Evolutionary conservation across 257 asterid genomes (phyloP).

Genomic region (Plantago major): DNA sequence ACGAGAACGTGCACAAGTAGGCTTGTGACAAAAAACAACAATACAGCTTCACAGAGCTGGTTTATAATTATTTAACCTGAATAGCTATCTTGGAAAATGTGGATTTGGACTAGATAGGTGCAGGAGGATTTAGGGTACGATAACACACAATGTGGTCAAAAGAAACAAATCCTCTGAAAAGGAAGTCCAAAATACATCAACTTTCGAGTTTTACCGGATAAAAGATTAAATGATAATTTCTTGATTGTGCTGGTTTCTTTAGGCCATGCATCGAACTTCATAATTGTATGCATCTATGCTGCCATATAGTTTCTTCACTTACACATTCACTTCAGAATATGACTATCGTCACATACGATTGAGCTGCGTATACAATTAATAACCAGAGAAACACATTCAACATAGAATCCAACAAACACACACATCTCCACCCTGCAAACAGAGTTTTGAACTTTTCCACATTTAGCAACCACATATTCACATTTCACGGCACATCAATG

Average conservation of each 20-base stretch:
- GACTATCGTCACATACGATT: neutral
- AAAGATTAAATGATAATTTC: neutral
- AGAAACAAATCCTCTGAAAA: neutral
- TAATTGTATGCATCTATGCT: neutral
- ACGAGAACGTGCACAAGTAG: neutral
- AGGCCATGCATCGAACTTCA: neutral
- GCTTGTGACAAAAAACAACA: neutral
- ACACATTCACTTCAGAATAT: neutral
- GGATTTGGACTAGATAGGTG: neutral
- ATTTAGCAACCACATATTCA: neutral
- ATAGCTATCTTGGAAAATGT: neutral
- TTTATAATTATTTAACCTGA: no score
- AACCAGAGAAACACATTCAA: neutral
- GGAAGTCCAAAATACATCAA: neutral
- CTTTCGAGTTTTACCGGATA: neutral
- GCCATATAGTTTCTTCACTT: neutral
- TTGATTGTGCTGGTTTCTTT: neutral
- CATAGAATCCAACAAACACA: neutral
- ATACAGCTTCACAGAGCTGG: no score
- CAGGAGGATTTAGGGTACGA: neutral
- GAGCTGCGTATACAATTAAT: neutral
- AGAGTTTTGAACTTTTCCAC: neutral
- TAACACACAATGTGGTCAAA: neutral
- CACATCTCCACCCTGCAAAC: neutral
- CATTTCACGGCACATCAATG: neutral